phyloP scores from a whole-genome alignment of 331 rosid species.

The Quercus lobata region DNA sequence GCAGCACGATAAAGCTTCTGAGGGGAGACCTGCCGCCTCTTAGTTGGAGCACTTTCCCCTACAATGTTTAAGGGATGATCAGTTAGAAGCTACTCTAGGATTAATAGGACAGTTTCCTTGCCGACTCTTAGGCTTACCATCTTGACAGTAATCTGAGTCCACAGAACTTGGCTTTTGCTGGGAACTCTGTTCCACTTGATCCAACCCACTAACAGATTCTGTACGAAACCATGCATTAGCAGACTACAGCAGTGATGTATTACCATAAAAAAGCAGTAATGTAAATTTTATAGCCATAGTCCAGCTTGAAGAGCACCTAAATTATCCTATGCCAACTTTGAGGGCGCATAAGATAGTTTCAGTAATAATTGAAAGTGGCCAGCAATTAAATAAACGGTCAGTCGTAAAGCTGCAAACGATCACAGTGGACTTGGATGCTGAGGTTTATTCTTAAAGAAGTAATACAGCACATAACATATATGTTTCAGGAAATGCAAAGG shows the following conservation, averaged over 20 bases:
- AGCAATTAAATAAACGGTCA: neutral
- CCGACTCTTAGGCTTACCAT: slow-evolving; percentile 48
- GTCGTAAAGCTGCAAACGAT: neutral
- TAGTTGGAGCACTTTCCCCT: slow-evolving; percentile 65
- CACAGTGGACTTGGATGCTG: neutral
- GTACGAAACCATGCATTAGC: slow-evolving; percentile 14
- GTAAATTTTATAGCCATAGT: neutral
- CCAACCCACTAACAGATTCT: slow-evolving; percentile 67
- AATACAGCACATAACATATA: neutral
- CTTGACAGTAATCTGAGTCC: slow-evolving; percentile 61
- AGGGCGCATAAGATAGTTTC: neutral
- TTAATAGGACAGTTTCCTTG: neutral
- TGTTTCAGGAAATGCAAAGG: neutral
- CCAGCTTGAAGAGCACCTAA: neutral
- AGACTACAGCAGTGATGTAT: slow-evolving; percentile 13
- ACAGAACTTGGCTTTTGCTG: slow-evolving; percentile 54
- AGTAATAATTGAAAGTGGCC: neutral
- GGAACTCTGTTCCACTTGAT: slow-evolving; percentile 65
- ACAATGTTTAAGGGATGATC: slow-evolving; percentile 11
- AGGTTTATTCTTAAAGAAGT: neutral
- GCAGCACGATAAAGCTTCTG: slow-evolving; percentile 69
- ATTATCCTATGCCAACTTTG: neutral
- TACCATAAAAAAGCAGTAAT: neutral
- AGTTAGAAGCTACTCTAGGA: slow-evolving; percentile 13
- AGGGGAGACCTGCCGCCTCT: slow-evolving; percentile 71